Percentiles rank a stretch among this genome's conserved stretches.
These are phyloP conservation scores for Leccinum solheimii DNA, from an alignment of 1,284 basidiomycete species.

Conservation along the genomic window DNA sequence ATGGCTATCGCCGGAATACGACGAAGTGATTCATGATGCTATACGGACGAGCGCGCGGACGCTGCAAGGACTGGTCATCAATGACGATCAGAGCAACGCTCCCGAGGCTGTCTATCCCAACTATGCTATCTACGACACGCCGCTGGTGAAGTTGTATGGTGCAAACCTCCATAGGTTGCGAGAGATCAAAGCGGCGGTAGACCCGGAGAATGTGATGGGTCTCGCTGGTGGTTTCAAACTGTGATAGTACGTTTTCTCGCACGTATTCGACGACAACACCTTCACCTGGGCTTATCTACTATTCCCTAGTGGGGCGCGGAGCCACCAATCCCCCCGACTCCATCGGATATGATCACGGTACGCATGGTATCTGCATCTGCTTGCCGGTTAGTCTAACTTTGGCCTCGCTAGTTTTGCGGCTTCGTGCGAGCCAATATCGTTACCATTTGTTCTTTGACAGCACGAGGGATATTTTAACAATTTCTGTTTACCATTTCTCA, in stretches of 20 bases:
- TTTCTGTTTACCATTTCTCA: neutral
- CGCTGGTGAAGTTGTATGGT: slow-evolving; percentile 23
- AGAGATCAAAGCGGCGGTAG: slow-evolving; percentile 41
- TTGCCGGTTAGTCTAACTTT: neutral
- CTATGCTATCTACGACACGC: slow-evolving; percentile 51
- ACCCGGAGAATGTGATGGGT: slow-evolving; percentile 53
- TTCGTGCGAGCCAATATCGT: neutral
- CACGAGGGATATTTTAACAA: too few species aligned
- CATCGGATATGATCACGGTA: neutral
- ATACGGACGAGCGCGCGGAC: slow-evolving; percentile 37
- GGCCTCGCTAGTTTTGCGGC: neutral
- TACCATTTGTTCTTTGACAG: neutral
- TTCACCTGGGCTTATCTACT: neutral
- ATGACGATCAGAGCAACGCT: neutral
- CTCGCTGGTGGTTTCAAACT: slow-evolving; percentile 48
- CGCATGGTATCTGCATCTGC: neutral
- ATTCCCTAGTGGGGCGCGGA: neutral
- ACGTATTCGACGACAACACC: neutral
- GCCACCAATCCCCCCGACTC: neutral
- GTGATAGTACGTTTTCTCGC: slow-evolving; percentile 25
- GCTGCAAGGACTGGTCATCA: slow-evolving; percentile 27
- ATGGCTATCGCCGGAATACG: slow-evolving; percentile 39
- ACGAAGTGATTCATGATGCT: slow-evolving; percentile 43
- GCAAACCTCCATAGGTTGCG: slow-evolving; percentile 38
- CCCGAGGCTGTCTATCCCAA: slow-evolving; percentile 48